Evolutionary conservation across 768 basidiomycete genomes (phyloP).

Genomic region (Suillus weaverae): DNA sequence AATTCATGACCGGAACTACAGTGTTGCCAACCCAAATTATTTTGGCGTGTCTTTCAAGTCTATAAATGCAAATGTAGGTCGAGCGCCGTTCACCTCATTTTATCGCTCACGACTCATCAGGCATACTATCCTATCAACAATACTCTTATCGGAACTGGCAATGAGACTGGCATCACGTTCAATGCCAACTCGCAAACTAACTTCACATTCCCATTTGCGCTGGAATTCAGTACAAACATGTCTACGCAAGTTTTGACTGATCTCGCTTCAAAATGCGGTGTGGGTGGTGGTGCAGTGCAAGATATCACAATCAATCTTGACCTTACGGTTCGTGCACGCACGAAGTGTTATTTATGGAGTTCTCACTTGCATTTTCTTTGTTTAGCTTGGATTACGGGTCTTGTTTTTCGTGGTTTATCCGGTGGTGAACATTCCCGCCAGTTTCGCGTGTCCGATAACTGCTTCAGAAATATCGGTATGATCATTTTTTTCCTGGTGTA

Average conservation of each 20-base stretch:
- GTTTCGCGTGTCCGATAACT: slow-evolving; percentile 64
- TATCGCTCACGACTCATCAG: slow-evolving; percentile 34
- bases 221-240: slow-evolving; percentile 55
- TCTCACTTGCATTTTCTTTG: slow-evolving; percentile 10
- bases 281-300: slow-evolving; percentile 41
- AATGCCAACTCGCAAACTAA: slow-evolving; percentile 55
- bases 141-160: slow-evolving; percentile 66
- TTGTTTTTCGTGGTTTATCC: slow-evolving; percentile 68
- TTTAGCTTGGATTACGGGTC: slow-evolving; percentile 63
- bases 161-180: slow-evolving; percentile 45
- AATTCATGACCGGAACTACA: slow-evolving; percentile 30
- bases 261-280: slow-evolving; percentile 62
- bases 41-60: slow-evolving; percentile 67
- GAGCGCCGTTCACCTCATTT: slow-evolving; percentile 5
- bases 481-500: neutral
- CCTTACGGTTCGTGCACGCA: slow-evolving; percentile 51
- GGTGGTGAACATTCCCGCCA: slow-evolving; percentile 58
- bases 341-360: slow-evolving; percentile 7
- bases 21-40: slow-evolving; percentile 81
- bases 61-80: slow-evolving; percentile 58
- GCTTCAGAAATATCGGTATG: slow-evolving; percentile 27
- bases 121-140: slow-evolving; percentile 76
- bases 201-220: slow-evolving; percentile 74
- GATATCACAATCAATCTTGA: slow-evolving; percentile 64
- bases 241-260: slow-evolving; percentile 60